Base-by-base conservation (phyloP, 768 basidiomycete species). In the Amanita polypyramis region DNA sequence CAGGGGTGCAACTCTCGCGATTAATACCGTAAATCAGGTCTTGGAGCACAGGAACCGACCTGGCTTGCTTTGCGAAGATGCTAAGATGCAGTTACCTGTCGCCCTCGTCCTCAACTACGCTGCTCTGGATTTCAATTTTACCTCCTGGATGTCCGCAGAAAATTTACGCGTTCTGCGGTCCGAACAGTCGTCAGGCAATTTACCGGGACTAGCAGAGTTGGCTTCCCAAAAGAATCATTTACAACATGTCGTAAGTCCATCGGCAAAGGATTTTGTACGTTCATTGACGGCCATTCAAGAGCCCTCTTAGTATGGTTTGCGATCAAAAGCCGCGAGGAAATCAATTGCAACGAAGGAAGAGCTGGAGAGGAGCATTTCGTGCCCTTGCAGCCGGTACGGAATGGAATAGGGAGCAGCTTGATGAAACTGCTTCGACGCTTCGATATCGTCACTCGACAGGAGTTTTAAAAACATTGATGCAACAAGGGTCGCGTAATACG, bases 111-210 rank as follows among this genome's bases (percentile, higher is more conserved):
- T 95, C 46, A 90, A 80, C 55, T 99, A 98, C 63, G 79, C 94
- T 0, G 87, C 86, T 20, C 75, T 98, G 38, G 94, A 98, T 63
- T 98, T 99, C 70, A 97, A 98, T 62, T 97, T 95, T 58, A 92
- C 91, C 0, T 95, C 93, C 17, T 98, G 95, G 95, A 92, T 93
- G 90, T 76, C 86, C 0, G 80, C 81, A 7, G 76, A 76, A 15
- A 81, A 97, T 62, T 71, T 97, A 48, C 81, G 79, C 4, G 85
- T 95, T 23, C 70, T 98, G 11, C 78, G 85, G 45, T 78, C 85
- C 2, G 94, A 98, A 61, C 88, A 91, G 59, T 92, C 91, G 1
- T 82, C 85, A 11, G 79, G 85, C 0, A 77, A 88, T 62, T 69
- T 97, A 11, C 77, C 85, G 21, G 82, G 83, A 0, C 65, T 94